Conservation (phyloP, 2,329 filamentous ascomycete species). For the Dothidotthia symphoricarpi region DNA sequence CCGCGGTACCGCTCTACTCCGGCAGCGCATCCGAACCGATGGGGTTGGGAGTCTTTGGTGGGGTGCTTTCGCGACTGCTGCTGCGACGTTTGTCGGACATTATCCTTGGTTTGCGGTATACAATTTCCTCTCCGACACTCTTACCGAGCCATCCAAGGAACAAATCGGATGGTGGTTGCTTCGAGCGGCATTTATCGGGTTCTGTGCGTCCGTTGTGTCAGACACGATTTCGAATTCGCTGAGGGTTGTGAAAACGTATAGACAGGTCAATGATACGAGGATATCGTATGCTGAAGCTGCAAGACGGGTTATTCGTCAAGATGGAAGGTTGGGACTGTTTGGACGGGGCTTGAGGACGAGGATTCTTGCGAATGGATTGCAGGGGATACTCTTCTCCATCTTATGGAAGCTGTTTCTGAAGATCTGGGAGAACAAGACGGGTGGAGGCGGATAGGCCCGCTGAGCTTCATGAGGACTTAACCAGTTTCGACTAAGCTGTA, state of each 20-base stretch:
- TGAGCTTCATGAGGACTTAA: not conserved
- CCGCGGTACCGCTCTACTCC: conserved; percentile 20
- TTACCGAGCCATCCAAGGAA: conserved; percentile 21
- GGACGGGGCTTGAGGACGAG: conserved; percentile 30
- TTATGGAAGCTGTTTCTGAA: conserved; percentile 32
- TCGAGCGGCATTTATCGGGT: conserved; percentile 29
- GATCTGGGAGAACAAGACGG: conserved; percentile 23
- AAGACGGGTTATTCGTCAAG: conserved; percentile 23
- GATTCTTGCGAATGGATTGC: conserved; percentile 32
- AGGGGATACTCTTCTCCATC: conserved; percentile 32
- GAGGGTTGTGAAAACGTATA: conserved; percentile 31
- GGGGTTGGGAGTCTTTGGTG: conserved; percentile 32
- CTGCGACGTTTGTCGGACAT: conserved; percentile 31
- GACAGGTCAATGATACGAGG: conserved; percentile 29
- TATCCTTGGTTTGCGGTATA: conserved; percentile 34
- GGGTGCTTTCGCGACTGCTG: conserved; percentile 33
- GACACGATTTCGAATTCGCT: conserved; percentile 32
- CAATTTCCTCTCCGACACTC: conserved; percentile 25
- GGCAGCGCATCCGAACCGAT: conserved; percentile 24
- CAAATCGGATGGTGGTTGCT: conserved; percentile 27
- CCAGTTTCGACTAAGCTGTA: too few relatives aligned
- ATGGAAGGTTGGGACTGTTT: conserved; percentile 25
- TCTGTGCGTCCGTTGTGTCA: conserved; percentile 30
- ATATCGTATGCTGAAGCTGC: conserved; percentile 30
- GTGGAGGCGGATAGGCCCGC: conserved; percentile 3